Conservation (phyloP, 2,329 filamentous ascomycete genomes). For the Coniosporium tulheliwenetii region DNA sequence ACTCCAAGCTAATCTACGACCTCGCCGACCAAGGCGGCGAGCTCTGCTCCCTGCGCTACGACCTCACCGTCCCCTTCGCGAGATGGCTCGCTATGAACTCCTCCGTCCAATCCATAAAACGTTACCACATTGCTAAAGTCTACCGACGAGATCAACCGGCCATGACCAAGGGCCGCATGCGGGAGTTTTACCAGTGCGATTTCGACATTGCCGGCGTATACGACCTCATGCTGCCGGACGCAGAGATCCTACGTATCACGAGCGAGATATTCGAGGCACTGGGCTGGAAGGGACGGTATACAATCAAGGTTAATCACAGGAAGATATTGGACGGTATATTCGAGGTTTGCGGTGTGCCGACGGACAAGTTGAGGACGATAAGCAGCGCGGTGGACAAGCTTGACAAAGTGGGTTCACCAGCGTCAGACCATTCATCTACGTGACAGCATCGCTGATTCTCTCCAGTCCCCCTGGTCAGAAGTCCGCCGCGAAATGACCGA, state of each 20-base stretch:
- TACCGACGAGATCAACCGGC: slow-evolving; percentile 70
- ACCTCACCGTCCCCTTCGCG: slow-evolving; percentile 79
- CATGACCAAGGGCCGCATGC: slow-evolving; percentile 82
- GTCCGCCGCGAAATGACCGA: slow-evolving; percentile 88
- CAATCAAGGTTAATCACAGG: slow-evolving; percentile 89
- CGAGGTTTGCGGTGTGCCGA: slow-evolving; percentile 74
- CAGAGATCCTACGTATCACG: slow-evolving; percentile 73
- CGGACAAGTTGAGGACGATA: slow-evolving; percentile 76
- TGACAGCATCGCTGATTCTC: slow-evolving; percentile 6
- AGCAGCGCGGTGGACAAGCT: slow-evolving; percentile 91
- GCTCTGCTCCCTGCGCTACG: slow-evolving; percentile 70
- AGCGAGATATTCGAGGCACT: slow-evolving; percentile 74
- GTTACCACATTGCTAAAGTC: slow-evolving; percentile 92
- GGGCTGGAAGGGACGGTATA: slow-evolving; percentile 58
- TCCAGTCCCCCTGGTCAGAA: slow-evolving; percentile 56
- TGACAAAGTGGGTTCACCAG: slow-evolving; percentile 48
- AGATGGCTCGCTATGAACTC: slow-evolving; percentile 88
- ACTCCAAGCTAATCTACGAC: slow-evolving; percentile 85
- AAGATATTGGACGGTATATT: slow-evolving; percentile 91
- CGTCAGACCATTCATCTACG: neutral
- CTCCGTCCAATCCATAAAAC: slow-evolving; percentile 68
- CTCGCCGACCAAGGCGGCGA: slow-evolving; percentile 79
- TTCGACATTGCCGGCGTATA: slow-evolving; percentile 84
- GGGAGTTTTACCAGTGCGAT: slow-evolving; percentile 96
- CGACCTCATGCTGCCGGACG: slow-evolving; percentile 84